Base-by-base conservation (phyloP, 2,329 filamentous ascomycete species). In the Arthrobotrys sphaeroides region DNA sequence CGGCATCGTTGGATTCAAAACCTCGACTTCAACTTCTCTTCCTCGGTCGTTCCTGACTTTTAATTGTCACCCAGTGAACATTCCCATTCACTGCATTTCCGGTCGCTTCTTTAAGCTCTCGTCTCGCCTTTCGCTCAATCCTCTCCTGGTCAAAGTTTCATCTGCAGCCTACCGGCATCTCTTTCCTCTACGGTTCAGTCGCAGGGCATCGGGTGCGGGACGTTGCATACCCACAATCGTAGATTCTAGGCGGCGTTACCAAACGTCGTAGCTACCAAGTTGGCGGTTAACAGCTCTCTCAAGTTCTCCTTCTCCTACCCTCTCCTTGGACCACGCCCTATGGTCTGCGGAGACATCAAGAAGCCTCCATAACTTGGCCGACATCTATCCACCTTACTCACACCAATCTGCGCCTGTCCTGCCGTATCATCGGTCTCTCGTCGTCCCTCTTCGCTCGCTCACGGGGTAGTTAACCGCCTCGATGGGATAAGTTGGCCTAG, bases 221-320 rank as follows among this genome's bases (percentile, higher is more conserved):
- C 55, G 57, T 33, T 69, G 72, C 57, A 68, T 65, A 40, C 24
- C 42, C 38, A 51, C 55, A 38, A 20, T 40, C 57, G 16, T 51
- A 47, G 31, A 55, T 74, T 53, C 26, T 36, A 36, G 24, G 72
- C 72, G 72, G 72, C 72, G 72, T 75, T 75, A 38, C 59, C 72
- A 75, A 69, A 75, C 72, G 72, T 75, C 72, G 72, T 75, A 24
- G 72, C 65, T 65, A 77, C 67, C 73, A 77, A 77, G 66, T 77
- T 77, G 73, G 73, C 73, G 73, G 73, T 72, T 66, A 31, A 66
- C 60, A 47, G 36, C 60, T 61, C 42, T 26, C 60, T 77, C 66
- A 60, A 77, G 73, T 77, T 77, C 73, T 72, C 73, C 42, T 61
- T 66, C 60, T 53, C 67, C 73, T 72, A 53, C 43, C 73, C 73